These are phyloP conservation scores for Aspergillus sp. DNA, from an alignment of 2,329 filamentous ascomycete species.

Conservation along the genomic window DNA sequence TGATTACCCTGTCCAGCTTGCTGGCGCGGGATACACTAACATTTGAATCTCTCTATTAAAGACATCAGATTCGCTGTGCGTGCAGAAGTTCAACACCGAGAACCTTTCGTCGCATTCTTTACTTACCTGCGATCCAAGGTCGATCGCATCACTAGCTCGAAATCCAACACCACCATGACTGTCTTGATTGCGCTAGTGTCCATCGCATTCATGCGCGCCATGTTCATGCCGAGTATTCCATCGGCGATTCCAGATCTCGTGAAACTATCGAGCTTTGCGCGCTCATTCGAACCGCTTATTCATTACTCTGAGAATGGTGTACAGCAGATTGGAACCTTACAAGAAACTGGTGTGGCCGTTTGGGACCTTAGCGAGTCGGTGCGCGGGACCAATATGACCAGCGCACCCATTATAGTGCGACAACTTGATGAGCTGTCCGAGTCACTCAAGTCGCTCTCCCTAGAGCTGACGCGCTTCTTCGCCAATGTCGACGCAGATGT, in stretches of 20 bases:
- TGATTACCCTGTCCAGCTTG: conserved; percentile 25
- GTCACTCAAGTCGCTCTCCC: conserved; percentile 76
- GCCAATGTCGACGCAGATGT: conserved; percentile 91
- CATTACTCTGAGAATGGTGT: conserved; percentile 91
- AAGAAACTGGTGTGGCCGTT: conserved; percentile 88
- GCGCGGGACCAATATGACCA: conserved; percentile 85
- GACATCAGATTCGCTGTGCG: conserved; percentile 86
- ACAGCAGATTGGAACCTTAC: conserved; percentile 80
- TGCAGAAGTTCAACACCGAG: conserved; percentile 84
- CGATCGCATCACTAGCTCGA: conserved; percentile 65
- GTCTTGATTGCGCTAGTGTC: conserved; percentile 63
- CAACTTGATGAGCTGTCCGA: conserved; percentile 85
- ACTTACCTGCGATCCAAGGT: conserved; percentile 62
- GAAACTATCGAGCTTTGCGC: conserved; percentile 84
- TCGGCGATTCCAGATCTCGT: conserved; percentile 79
- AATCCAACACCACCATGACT: conserved; percentile 65
- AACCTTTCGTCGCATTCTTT: conserved; percentile 75
- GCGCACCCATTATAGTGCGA: conserved; percentile 78
- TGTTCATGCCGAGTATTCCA: conserved; percentile 67
- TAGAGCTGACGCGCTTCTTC: conserved; percentile 89
- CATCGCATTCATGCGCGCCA: conserved; percentile 62
- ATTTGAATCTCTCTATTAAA: conserved; percentile 39
- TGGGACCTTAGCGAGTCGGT: conserved; percentile 94
- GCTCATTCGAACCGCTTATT: conserved; percentile 89
- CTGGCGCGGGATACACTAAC: conserved; percentile 37